Conservation (phyloP, 345 rosid genomes). For the Cardiospermum halicacabum region DNA sequence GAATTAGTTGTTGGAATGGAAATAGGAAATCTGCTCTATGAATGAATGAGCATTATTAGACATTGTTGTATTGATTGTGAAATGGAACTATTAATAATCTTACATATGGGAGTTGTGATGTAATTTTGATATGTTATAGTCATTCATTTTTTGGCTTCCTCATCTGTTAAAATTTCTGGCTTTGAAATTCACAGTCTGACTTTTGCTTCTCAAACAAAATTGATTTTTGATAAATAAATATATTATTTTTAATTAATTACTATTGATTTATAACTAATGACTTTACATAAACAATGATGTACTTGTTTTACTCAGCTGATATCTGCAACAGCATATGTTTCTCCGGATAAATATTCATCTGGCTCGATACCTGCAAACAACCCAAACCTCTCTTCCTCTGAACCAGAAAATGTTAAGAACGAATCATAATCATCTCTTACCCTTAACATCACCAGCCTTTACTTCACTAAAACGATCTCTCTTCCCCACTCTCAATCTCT, state of each 20-base stretch:
- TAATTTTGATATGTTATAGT: neutral
- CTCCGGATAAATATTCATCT: too few relatives aligned
- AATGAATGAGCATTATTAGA: neutral
- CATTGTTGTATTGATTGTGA: neutral
- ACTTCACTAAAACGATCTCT: slow-evolving; percentile 34
- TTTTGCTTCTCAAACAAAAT: too few relatives aligned
- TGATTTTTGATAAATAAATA: too few relatives aligned
- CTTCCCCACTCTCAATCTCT: slow-evolving; percentile 28
- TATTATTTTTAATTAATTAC: too few relatives aligned
- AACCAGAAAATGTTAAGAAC: slow-evolving; percentile 35
- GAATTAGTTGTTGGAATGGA: neutral
- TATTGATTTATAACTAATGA: too few relatives aligned
- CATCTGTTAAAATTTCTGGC: too few relatives aligned
- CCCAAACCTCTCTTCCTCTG: neutral
- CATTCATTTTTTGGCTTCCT: too few relatives aligned
- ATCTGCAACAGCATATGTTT: too few relatives aligned
- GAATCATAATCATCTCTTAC: slow-evolving; percentile 25
- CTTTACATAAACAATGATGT: too few relatives aligned
- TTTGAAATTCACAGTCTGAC: too few relatives aligned
- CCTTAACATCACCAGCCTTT: slow-evolving; percentile 24
- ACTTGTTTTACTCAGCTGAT: too few relatives aligned
- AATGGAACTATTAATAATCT: neutral
- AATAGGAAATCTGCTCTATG: neutral
- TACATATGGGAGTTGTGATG: neutral
- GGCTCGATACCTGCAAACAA: neutral